Base-by-base conservation (phyloP, 2,329 filamentous ascomycete species). In the Mollisiaceae sp. region DNA sequence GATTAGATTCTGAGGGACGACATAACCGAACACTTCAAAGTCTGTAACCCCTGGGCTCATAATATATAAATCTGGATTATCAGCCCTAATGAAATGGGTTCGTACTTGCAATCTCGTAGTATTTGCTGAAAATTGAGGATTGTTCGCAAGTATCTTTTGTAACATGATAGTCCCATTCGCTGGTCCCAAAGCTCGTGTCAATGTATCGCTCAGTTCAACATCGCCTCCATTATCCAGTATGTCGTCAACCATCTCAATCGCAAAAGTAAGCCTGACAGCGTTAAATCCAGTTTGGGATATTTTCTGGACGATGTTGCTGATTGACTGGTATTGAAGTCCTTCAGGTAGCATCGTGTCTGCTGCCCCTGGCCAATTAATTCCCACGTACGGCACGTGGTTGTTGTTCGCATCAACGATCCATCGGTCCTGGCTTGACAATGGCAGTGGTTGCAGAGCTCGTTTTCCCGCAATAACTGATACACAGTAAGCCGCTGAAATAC, bases 281-380 rank as follows among this genome's bases (percentile, higher is more conserved):
- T 89, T 89, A 79, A 89, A 85, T 15, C 86, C 86, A 0, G 87
- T 72, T 61, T 81, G 81, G 70, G 85, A 86, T 69, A 72, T 81
- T 76, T 83, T 83, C 6, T 80, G 74, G 0, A 88, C 82, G 39
- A 89, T 83, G 11, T 76, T 77, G 47, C 79, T 77, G 59, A 89
- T 80, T 0, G 86, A 88, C 45, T 83, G 82, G 74, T 87, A 87
- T 72, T 88, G 85, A 1, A 89, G 79, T 4, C 87, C 87, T 69
- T 89, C 87, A 0, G 86, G 87, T 0, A 89, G 80, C 86, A 89
- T 89, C n/a, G 83, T 81, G 54, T 88, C 86, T 54, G 81, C 82
- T 18, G 85, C 82, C 0, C 86, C 87, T 0, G 86, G 85, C 87
- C 86, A 89, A 70, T 89, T 89, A 14, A 82, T 81, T 0, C 86